These are phyloP conservation scores for Termitomyces sp. DNA, from an alignment of 768 basidiomycete genomes.

Conservation along the genomic window DNA sequence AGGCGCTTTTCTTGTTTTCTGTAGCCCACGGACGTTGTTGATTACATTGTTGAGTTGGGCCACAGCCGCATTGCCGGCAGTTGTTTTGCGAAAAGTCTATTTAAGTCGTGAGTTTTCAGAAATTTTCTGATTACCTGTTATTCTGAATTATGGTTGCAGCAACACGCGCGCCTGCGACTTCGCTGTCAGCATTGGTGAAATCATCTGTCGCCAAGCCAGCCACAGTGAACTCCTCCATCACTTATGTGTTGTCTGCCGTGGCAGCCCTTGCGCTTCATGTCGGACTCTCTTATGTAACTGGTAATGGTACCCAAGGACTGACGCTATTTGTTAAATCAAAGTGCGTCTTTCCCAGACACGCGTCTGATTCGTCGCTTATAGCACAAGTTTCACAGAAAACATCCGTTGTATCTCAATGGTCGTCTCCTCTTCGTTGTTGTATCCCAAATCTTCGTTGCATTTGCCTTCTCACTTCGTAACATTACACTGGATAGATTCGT, in stretches of 20 bases:
- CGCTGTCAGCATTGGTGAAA: slow-evolving; percentile 47
- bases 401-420: slow-evolving; percentile 72
- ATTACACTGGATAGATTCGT: slow-evolving; percentile 61
- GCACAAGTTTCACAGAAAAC: slow-evolving; percentile 44
- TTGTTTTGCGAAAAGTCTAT: slow-evolving; percentile 55
- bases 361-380: neutral
- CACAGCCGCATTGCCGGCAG: slow-evolving; percentile 49
- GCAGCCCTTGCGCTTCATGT: slow-evolving; percentile 41
- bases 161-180: slow-evolving; percentile 42
- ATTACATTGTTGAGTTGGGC: slow-evolving; percentile 44
- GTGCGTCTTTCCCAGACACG: slow-evolving; percentile 30
- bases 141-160: slow-evolving; percentile 26
- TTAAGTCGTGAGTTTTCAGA: slow-evolving; percentile 50
- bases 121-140: neutral
- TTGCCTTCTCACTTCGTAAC: slow-evolving; percentile 49
- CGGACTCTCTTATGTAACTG: slow-evolving; percentile 25
- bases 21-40: slow-evolving; percentile 41
- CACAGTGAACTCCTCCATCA: slow-evolving; percentile 39
- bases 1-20: slow-evolving; percentile 29
- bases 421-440: slow-evolving; percentile 56
- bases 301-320: slow-evolving; percentile 26
- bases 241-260: slow-evolving; percentile 46
- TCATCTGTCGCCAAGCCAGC: slow-evolving; percentile 42
- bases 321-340: slow-evolving; percentile 64
- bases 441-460: slow-evolving; percentile 46